These are phyloP conservation scores for Xylariaceae sp. DNA, from an alignment of 2,329 filamentous ascomycete genomes.

Conservation along the genomic window DNA sequence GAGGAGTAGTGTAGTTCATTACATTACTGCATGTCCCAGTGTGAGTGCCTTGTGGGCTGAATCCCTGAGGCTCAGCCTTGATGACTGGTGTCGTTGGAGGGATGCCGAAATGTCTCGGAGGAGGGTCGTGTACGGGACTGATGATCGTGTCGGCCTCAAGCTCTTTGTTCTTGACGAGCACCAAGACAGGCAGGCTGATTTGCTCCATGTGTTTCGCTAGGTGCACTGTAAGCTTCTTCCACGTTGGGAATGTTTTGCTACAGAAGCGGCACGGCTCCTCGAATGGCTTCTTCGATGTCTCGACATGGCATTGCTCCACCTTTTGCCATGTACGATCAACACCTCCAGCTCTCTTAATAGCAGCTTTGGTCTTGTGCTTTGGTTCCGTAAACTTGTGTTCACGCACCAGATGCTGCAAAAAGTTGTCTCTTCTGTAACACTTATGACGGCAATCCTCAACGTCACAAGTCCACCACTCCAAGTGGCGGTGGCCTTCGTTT, in stretches of 20 bases:
- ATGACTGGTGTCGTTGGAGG: constrained; percentile 28
- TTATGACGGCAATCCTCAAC: constrained; percentile 75
- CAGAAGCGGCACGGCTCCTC: constrained; percentile 87
- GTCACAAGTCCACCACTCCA: constrained; percentile 88
- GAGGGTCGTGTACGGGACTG: constrained; percentile 60
- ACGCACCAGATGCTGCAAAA: constrained; percentile 84
- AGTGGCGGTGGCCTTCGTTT: constrained; percentile 82
- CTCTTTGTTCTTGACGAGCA: constrained; percentile 49
- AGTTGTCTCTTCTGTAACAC: constrained; percentile 88
- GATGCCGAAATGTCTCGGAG: constrained; percentile 36
- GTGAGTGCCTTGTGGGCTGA: constrained; percentile 19
- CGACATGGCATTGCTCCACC: constrained; percentile 72
- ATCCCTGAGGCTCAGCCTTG: constrained; percentile 28
- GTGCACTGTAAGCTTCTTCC: constrained; percentile 94
- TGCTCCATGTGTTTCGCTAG: constrained; percentile 92
- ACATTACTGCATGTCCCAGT: constrained; percentile 14
- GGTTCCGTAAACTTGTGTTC: constrained; percentile 86
- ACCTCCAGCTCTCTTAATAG: constrained; percentile 55
- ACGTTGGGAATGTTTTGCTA: constrained; percentile 71
- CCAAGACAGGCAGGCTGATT: constrained; percentile 76
- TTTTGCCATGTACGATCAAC: constrained; percentile 69
- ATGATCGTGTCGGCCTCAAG: constrained; percentile 61
- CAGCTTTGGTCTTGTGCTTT: constrained; percentile 69
- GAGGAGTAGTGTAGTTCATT: constrained; percentile 17
- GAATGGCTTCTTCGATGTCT: constrained; percentile 61